Percentiles rank a stretch among this genome's conserved stretches.
Evolutionary conservation across 441 rosid species (phyloP).

Genomic region (Populus tomentosa): DNA sequence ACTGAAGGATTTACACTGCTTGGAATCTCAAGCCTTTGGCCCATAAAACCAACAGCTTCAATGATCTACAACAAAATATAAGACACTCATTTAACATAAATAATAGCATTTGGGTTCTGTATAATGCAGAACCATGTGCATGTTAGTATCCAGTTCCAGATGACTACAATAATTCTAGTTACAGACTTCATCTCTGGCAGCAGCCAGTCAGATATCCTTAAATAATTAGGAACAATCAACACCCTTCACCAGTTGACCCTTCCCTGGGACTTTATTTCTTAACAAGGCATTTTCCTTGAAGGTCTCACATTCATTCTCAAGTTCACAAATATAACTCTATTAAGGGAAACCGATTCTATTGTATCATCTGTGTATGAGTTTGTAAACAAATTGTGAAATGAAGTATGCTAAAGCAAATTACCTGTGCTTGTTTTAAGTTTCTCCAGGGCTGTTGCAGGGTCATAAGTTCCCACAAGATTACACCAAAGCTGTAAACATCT

Average conservation of each 20-base stretch:
- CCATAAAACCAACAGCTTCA: conserved; percentile 46
- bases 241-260: not conserved
- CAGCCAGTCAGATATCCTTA: not conserved
- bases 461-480: conserved; percentile 92
- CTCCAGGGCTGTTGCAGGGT: conserved; percentile 92
- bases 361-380: not conserved
- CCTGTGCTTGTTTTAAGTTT: conserved; percentile 84
- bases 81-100: not conserved
- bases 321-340: not conserved
- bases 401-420: conserved; percentile 16
- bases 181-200: not conserved
- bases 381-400: not conserved
- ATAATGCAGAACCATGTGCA: not conserved
- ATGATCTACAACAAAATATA: conserved; percentile 41
- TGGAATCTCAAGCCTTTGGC: conserved; percentile 56
- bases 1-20: conserved; percentile 34
- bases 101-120: not conserved
- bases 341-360: not conserved
- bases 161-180: not conserved
- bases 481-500: conserved; percentile 92
- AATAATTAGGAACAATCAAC: not conserved
- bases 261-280: not conserved
- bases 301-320: not conserved
- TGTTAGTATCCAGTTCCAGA: not conserved
- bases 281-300: too few relatives aligned